Evolutionary conservation across 2,329 filamentous ascomycete genomes (phyloP), one percentile per base, ranked within the genome.

Genomic region (Hymenoscyphus linearis): DNA sequence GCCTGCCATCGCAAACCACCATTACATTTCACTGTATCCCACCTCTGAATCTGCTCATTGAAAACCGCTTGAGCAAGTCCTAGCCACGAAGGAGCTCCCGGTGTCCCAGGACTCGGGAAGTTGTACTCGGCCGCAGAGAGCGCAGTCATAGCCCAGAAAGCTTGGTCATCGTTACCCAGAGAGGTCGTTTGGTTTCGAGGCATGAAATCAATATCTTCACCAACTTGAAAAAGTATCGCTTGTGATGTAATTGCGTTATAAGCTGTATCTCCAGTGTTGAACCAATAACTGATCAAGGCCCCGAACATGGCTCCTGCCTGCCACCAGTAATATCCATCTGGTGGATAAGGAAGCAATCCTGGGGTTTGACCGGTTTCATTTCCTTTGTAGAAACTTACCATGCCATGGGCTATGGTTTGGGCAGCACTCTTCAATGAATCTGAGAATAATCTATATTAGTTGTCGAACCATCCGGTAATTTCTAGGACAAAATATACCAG

Each of bases 1-100:
- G 96, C 91, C 75, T 96, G 91, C 89, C 89, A 93, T 62, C 88
- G 83, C 59, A 93, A 73, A 2, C 90, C 90, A 40, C 90, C 90
- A 16, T 78, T 79, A 68, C 90, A 95, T 59, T 82, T 76, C 0
- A 78, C 73, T 0, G 74, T 79, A 63, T 92, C 89, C 90, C 90
- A 93, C 50, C 89, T 82, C 18, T 78, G 78, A 2, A 84, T 84
- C 69, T 93, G 89, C 5, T 85, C 87, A 72, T 95, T 90, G 79
- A 93, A 95, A 27, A 91, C 88, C 57, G 87, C 89, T 71, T 91
- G 85, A 1, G 87, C 89, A 12, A 93, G 80, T 2, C 85, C 83
- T 4, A 90, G 78, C 84, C 87, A 90, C 64, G 83, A 78, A 0
- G 86, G 86, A 65, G 85, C 67, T 60, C 79, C 77, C 0, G 70